phyloP scores from a whole-genome alignment of 179 eudicot genomes.

The Beta lomatogona region DNA sequence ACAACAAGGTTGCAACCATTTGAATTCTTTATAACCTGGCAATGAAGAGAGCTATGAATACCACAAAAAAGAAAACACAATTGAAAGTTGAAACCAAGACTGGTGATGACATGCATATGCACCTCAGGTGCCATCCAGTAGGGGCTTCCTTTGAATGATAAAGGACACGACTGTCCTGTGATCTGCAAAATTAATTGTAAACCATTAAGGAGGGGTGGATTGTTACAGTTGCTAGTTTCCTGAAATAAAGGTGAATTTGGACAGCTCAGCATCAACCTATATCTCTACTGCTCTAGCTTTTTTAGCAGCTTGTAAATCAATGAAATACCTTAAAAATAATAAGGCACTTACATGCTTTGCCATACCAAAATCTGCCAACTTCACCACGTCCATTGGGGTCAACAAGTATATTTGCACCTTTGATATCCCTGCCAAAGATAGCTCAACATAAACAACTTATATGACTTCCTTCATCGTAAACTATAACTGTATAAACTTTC shows the following conservation, averaged over 20 bases:
- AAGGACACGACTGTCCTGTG: constrained; percentile 83
- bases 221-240: not conserved
- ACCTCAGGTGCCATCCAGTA: constrained; percentile 99
- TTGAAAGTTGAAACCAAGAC: not conserved
- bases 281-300: not conserved
- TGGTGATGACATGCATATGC: constrained; percentile 23
- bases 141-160: constrained; percentile 95
- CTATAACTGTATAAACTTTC: not conserved
- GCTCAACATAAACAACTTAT: not conserved
- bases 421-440: constrained; percentile 67
- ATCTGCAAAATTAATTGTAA: constrained; percentile 51
- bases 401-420: constrained; percentile 97
- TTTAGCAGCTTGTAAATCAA: not conserved
- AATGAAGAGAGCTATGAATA: constrained; percentile 24
- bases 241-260: not conserved
- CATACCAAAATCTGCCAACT: constrained; percentile 97
- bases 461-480: not conserved
- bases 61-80: not conserved
- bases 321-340: not conserved
- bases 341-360: constrained; percentile 88
- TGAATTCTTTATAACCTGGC: constrained; percentile 78
- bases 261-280: not conserved
- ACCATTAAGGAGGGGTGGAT: constrained; percentile 18
- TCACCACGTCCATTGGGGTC: constrained; percentile 90
- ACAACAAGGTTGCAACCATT: constrained; percentile 83